These are phyloP conservation scores for Sporisorium reilianum DNA, from an alignment of 1,284 basidiomycete species.

Conservation along the genomic window DNA sequence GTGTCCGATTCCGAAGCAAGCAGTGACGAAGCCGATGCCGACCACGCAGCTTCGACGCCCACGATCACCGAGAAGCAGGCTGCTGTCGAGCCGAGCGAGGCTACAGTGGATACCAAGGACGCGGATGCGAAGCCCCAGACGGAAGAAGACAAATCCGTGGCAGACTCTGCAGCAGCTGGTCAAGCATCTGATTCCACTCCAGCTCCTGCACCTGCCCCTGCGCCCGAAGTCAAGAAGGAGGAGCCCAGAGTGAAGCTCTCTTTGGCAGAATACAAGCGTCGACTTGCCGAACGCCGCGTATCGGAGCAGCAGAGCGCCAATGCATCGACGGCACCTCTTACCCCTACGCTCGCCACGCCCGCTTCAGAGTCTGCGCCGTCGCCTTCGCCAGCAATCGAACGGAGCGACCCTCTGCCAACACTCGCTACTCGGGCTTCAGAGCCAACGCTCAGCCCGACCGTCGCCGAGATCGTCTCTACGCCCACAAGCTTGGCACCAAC, in stretches of 20 bases:
- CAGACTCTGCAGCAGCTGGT: neutral
- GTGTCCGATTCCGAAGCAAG: constrained; percentile 36
- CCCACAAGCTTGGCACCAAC: constrained; percentile 14
- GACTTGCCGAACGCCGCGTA: constrained; percentile 61
- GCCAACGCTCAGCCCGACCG: constrained; percentile 10
- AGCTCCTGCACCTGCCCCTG: constrained; percentile 9
- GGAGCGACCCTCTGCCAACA: constrained; percentile 17
- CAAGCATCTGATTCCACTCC: neutral
- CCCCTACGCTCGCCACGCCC: constrained; percentile 24
- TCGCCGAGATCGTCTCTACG: constrained; percentile 7
- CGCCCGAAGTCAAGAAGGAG: constrained; percentile 46
- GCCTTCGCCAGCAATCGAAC: constrained; percentile 29
- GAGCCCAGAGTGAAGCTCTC: constrained; percentile 62
- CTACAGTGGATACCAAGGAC: constrained; percentile 3
- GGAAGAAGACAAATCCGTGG: neutral
- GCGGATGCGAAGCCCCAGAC: neutral
- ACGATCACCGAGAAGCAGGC: constrained; percentile 7
- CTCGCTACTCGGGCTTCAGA: constrained; percentile 11
- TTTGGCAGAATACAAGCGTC: constrained; percentile 67
- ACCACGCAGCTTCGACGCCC: constrained; percentile 4
- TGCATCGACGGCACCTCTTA: constrained; percentile 15
- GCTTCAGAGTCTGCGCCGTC: constrained; percentile 24
- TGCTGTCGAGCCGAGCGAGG: neutral
- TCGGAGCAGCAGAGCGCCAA: constrained; percentile 37
- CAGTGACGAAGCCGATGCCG: constrained; percentile 24